Evolutionary conservation across 495 filamentous ascomycete genomes (phyloP).

Genomic region (Aspergillus leporis): DNA sequence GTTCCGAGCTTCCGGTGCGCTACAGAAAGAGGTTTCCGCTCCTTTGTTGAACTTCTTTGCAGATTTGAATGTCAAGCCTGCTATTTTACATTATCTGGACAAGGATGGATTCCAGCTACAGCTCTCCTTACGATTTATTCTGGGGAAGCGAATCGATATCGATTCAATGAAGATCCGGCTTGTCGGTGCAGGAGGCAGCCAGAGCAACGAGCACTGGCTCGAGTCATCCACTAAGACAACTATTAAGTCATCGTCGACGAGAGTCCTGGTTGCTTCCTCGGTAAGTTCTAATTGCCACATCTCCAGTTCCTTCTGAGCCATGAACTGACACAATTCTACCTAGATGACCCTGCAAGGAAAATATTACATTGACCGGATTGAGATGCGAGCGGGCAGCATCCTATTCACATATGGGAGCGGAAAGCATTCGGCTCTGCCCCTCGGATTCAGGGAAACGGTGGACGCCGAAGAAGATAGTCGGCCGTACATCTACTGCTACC

Average conservation of each 20-base stretch:
- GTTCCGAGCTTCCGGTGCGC: constrained; percentile 57
- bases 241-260: constrained; percentile 42
- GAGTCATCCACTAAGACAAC: constrained; percentile 33
- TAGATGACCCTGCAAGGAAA: constrained; percentile 69
- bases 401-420: constrained; percentile 50
- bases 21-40: constrained; percentile 65
- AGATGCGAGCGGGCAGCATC: constrained; percentile 67
- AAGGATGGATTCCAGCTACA: constrained; percentile 78
- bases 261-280: constrained; percentile 40
- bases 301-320: not conserved
- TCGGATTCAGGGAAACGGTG: constrained; percentile 45
- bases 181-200: constrained; percentile 35
- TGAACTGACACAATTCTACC: not conserved
- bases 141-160: constrained; percentile 69
- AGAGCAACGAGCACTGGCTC: constrained; percentile 45
- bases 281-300: constrained; percentile 25
- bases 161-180: constrained; percentile 68
- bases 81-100: constrained; percentile 66
- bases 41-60: constrained; percentile 74
- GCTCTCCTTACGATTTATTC: constrained; percentile 68
- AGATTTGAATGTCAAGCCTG: constrained; percentile 66
- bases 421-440: constrained; percentile 33
- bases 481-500: constrained; percentile 53
- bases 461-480: constrained; percentile 37
- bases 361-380: constrained; percentile 74